A percentile compares a stretch with the other conserved stretches of the same genome.
Conservation (phyloP, 2,329 filamentous ascomycete genomes). For the Neonectria magnoliae region DNA sequence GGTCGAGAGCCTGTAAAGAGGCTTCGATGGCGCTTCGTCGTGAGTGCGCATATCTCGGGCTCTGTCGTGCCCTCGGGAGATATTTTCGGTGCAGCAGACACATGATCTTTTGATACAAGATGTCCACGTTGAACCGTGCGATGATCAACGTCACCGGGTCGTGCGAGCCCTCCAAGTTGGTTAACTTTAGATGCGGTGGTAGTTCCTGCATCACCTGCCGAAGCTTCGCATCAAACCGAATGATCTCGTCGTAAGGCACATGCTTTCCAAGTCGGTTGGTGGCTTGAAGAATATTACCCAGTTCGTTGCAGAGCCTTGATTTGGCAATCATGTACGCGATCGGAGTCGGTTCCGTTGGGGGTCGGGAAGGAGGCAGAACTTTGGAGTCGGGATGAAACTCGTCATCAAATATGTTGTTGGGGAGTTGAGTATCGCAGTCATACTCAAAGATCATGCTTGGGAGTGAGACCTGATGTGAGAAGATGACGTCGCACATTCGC, state of each 20-base stretch:
- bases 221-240: conserved; percentile 70
- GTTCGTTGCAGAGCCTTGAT: conserved; percentile 71
- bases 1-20: conserved; percentile 81
- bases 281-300: conserved; percentile 77
- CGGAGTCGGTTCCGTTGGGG: conserved; percentile 76
- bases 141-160: conserved; percentile 88
- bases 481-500: conserved; percentile 77
- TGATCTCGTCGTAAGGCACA: conserved; percentile 71
- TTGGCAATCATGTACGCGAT: conserved; percentile 84
- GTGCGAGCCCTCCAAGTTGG: conserved; percentile 76
- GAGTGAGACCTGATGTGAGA: conserved; percentile 77
- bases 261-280: conserved; percentile 65
- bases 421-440: conserved; percentile 79
- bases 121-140: conserved; percentile 84
- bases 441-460: conserved; percentile 76
- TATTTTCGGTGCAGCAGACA: conserved; percentile 92
- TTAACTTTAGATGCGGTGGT: conserved; percentile 82
- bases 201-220: conserved; percentile 72
- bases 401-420: conserved; percentile 83
- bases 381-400: conserved; percentile 78
- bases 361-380: conserved; percentile 72
- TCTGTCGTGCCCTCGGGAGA: conserved; percentile 79
- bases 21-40: conserved; percentile 86
- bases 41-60: conserved; percentile 84
- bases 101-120: conserved; percentile 88